Percentiles rank a stretch among this genome's conserved stretches.
Conservation (phyloP, 2,329 filamentous ascomycete species). For the Alternaria rosae region DNA sequence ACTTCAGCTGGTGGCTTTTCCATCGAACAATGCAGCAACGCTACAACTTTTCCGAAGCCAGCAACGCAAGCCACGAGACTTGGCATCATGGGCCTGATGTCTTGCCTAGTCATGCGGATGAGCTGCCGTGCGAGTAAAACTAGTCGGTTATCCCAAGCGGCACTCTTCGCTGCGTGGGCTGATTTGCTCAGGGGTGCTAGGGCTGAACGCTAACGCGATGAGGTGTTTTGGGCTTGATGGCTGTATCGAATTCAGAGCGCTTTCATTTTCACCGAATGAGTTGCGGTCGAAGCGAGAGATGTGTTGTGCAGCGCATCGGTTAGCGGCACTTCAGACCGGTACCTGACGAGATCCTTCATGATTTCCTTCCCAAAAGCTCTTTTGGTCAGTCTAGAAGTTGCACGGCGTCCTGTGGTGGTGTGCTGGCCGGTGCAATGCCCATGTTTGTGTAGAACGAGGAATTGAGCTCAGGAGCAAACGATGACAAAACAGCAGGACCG, state of each 20-base stretch:
- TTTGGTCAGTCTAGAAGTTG: background rate
- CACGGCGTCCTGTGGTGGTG: background rate
- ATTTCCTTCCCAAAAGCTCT: background rate
- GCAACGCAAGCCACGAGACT: slow-evolving; percentile 3
- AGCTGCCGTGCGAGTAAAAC: slow-evolving; percentile 1
- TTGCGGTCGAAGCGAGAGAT: background rate
- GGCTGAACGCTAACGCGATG: slow-evolving; percentile 5
- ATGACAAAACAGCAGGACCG: background rate
- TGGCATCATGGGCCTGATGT: background rate
- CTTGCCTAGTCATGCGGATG: background rate
- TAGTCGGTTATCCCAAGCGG: slow-evolving; percentile 6
- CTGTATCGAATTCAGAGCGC: slow-evolving; percentile 15
- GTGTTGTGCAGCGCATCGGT: background rate
- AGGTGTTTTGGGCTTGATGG: slow-evolving; percentile 1
- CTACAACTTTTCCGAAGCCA: background rate
- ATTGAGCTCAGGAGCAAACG: background rate
- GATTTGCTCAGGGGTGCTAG: slow-evolving; percentile 1
- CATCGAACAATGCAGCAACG: background rate
- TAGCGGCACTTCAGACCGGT: background rate
- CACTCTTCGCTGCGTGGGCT: background rate
- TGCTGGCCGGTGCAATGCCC: background rate
- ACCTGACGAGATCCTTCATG: background rate
- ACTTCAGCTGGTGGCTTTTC: slow-evolving; percentile 4
- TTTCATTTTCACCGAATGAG: background rate
- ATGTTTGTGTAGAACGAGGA: background rate